Evolutionary conservation across 345 rosid species (phyloP), one percentile per base, ranked within the genome.

Genomic region (Excoecaria cochinchinensis): DNA sequence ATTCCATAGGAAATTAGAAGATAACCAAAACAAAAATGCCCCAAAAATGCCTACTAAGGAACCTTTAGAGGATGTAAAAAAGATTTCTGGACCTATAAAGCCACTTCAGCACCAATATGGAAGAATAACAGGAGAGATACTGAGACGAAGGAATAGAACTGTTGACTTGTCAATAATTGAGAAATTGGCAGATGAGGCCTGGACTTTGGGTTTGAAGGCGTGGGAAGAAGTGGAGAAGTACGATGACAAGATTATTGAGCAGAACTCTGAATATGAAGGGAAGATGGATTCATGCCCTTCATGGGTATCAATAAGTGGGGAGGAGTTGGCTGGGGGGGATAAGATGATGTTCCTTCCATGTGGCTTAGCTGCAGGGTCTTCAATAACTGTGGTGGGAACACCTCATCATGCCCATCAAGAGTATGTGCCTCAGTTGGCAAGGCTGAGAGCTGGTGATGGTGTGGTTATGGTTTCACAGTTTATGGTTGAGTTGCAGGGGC

Each of bases 341-440:
- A 64, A 85, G 79, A 77, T 86, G 80, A 83, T 93, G 96, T 88
- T 90, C 82, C 95, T 95, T 75, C 99, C 99, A 10, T 95, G 99
- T 83, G 99, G 99, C 67, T 90, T 93, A 74, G 90, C 90, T 74
- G 97, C 91, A 19, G 97, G 99, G 22, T 95, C 99, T 73, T 95
- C 99, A 44, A 87, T 93, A 69, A 93, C 99, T 3, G 78, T 95
- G 76, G 88, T 95, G n/a, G 99, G 95, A 74, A 95, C 96, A 71
- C 97, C 98, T 21, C 96, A 86, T 71, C 78, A 77, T 40, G 91
- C 91, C n/a, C 99, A 95, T 80, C 85, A 82, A 79, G 99, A 93
- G 87, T 91, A 78, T 81, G 87, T 93, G 59, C 91, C 98, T 9
- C 94, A 90, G 85, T 90, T 85, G 56, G 86, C 87, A 0, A 95